phyloP scores from a whole-genome alignment of 83 land plant species.

The Larix sibirica region DNA sequence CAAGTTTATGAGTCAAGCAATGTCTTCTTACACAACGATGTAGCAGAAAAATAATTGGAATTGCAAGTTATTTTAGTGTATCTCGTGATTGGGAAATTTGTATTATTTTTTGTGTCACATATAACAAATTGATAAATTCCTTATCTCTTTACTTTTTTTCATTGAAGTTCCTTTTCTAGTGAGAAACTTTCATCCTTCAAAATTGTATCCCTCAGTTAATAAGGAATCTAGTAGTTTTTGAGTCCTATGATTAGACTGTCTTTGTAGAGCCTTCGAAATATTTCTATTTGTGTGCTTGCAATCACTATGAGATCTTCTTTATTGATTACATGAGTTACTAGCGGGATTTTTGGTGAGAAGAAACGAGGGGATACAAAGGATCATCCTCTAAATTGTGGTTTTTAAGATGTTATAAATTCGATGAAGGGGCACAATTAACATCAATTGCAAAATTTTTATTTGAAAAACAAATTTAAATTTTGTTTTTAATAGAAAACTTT shows the following conservation, averaged over 20 bases:
- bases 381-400: not conserved
- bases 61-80: slow-evolving; percentile 51
- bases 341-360: not conserved
- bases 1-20: slow-evolving; percentile 5
- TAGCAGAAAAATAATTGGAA: slow-evolving; percentile 76
- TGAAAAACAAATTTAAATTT: too few relatives aligned
- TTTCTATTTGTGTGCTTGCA: slow-evolving; percentile 61
- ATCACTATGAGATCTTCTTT: slow-evolving; percentile 21
- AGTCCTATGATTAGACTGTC: slow-evolving; percentile 90
- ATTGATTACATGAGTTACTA: too few relatives aligned
- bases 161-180: not conserved
- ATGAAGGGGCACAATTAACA: slow-evolving; percentile 74
- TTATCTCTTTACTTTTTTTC: not conserved
- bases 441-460: too few relatives aligned
- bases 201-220: slow-evolving; percentile 39
- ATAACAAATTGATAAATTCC: not conserved
- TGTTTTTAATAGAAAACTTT: too few relatives aligned
- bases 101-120: not conserved
- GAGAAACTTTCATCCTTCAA: not conserved
- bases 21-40: slow-evolving; percentile 77
- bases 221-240: slow-evolving; percentile 92
- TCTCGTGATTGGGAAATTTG: slow-evolving; percentile 4
- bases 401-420: slow-evolving; percentile 76
- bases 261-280: slow-evolving; percentile 81
- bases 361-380: not conserved